These are phyloP conservation scores for Aureobasidium mangrovei DNA, from an alignment of 2,329 filamentous ascomycete species.

Conservation along the genomic window DNA sequence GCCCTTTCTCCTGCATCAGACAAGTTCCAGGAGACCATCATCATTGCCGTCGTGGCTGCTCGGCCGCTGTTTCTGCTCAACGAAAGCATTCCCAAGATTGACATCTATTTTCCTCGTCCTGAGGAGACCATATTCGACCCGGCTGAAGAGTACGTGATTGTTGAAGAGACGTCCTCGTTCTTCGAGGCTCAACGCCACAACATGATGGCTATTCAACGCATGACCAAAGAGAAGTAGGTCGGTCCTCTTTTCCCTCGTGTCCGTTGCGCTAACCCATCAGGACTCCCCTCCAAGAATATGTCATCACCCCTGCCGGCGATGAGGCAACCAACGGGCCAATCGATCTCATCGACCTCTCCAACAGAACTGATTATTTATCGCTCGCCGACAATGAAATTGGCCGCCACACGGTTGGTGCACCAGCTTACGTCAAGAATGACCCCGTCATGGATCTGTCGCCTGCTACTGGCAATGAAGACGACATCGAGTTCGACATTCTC, in stretches of 20 bases:
- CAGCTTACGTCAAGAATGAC: conserved; percentile 44
- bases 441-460: conserved; percentile 42
- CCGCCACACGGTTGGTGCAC: conserved; percentile 25
- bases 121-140: conserved; percentile 61
- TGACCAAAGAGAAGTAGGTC: conserved; percentile 41
- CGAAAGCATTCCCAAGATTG: conserved; percentile 60
- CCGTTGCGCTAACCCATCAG: no score
- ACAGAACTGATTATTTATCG: not conserved
- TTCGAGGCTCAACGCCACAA: conserved; percentile 70
- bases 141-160: conserved; percentile 62
- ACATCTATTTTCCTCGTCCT: conserved; percentile 60
- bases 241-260: conserved; percentile 14
- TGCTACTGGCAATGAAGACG: conserved; percentile 4
- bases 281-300: not conserved
- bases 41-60: conserved; percentile 64
- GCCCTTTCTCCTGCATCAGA: conserved; percentile 49
- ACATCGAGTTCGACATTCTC: conserved; percentile 2
- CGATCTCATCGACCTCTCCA: conserved; percentile 4
- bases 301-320: not conserved
- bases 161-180: conserved; percentile 65
- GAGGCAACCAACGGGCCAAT: not conserved
- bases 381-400: not conserved
- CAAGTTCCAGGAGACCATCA: conserved; percentile 55
- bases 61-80: conserved; percentile 54
- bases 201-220: conserved; percentile 62